Evolutionary conservation across 1,139 yeast species (phyloP).

Genomic region (Taphrina flavorubra): DNA sequence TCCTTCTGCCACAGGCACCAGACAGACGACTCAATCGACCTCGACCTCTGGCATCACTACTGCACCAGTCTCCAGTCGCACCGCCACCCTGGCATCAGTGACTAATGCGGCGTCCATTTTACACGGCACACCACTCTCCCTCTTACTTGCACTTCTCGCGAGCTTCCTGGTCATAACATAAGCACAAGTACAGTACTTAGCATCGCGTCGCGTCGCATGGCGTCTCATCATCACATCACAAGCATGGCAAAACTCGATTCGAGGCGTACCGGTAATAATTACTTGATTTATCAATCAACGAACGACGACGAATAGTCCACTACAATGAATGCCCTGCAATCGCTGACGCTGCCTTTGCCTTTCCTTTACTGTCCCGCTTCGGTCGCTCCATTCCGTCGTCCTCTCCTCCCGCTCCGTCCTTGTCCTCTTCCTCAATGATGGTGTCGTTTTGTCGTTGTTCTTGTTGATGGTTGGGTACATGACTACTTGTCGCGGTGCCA

Average conservation of each 20-base stretch:
- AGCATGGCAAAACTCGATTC: background rate
- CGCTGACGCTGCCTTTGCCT: slow-evolving; percentile 12
- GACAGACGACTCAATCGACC: background rate
- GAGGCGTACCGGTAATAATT: background rate
- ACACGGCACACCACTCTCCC: background rate
- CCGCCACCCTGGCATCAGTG: background rate
- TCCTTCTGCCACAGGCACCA: background rate
- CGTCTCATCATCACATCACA: too few relatives aligned
- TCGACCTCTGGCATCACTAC: background rate
- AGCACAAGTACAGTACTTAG: background rate
- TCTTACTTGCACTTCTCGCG: background rate
- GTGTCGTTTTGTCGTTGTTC: background rate
- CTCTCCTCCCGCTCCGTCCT: slow-evolving; percentile 3
- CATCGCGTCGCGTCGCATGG: background rate
- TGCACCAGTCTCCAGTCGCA: background rate
- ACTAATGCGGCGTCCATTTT: background rate
- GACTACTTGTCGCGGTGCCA: background rate
- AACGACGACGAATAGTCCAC: background rate
- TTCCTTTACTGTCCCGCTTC: slow-evolving; percentile 1
- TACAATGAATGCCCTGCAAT: background rate
- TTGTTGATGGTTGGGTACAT: background rate
- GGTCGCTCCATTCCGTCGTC: background rate
- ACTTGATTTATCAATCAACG: background rate
- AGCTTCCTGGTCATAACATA: background rate
- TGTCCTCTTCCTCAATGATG: background rate